Conservation (phyloP, 2,329 filamentous ascomycete species). For the Thelonectria blattea region DNA sequence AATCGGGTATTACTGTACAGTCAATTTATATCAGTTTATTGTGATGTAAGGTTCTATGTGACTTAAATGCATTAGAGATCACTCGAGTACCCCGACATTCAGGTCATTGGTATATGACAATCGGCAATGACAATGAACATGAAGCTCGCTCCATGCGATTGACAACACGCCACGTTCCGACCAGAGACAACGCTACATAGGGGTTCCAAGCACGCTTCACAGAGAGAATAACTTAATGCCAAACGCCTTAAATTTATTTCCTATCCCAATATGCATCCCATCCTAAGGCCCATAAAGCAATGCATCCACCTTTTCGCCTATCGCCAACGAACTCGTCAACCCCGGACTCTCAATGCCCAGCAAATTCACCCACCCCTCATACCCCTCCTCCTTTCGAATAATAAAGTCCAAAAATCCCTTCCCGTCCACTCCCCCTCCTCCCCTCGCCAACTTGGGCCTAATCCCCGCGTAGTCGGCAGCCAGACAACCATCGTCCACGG, state of each 20-base stretch:
- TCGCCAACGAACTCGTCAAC: conserved; percentile 84
- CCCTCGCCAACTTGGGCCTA: conserved; percentile 76
- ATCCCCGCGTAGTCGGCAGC: conserved; percentile 89
- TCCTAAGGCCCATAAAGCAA: conserved; percentile 51
- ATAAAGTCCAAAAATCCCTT: conserved; percentile 85
- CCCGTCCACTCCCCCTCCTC: conserved; percentile 64
- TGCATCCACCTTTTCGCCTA: conserved; percentile 74
- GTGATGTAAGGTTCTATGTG: background rate
- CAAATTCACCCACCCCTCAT: conserved; percentile 84
- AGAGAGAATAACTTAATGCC: too few relatives aligned
- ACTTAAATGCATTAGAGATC: too few relatives aligned
- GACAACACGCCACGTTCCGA: too few relatives aligned
- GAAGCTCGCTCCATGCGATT: too few relatives aligned
- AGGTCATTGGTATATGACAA: too few relatives aligned
- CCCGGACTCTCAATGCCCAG: conserved; percentile 94
- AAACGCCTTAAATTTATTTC: too few relatives aligned
- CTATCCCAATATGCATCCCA: background rate
- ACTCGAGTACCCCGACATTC: too few relatives aligned
- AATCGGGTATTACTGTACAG: background rate
- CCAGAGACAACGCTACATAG: too few relatives aligned
- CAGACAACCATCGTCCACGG: conserved; percentile 69
- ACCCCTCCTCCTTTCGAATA: conserved; percentile 78
- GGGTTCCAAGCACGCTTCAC: too few relatives aligned
- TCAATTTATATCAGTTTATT: background rate
- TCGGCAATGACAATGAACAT: too few relatives aligned